Percentiles rank a stretch among this genome's conserved stretches.
Conservation (phyloP, 805 yeast genomes). For the Pichia occidentalis region DNA sequence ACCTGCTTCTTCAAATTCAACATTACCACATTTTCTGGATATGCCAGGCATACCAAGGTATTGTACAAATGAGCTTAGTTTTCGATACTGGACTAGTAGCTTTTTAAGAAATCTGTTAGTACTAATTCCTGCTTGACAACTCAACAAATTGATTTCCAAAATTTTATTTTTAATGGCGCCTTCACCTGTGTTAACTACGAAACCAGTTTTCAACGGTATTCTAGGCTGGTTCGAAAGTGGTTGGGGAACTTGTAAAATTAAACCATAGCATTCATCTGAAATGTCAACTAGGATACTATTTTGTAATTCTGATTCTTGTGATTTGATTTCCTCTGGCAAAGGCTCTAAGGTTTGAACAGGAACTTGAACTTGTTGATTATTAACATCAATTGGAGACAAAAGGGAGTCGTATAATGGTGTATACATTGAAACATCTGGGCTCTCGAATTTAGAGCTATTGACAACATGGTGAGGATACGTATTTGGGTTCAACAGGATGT, state of each 20-base stretch:
- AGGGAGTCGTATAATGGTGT: conserved; percentile 26
- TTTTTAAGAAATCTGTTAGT: conserved; percentile 47
- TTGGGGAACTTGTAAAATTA: conserved; percentile 52
- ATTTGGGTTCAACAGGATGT: conserved; percentile 4
- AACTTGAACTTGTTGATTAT: conserved; percentile 8
- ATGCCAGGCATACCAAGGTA: conserved; percentile 13
- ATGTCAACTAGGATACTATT: conserved; percentile 38
- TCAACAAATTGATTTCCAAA: conserved; percentile 60
- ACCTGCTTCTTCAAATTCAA: conserved; percentile 31
- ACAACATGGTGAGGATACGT: conserved; percentile 4
- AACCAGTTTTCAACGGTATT: conserved; percentile 66
- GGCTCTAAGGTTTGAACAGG: conserved; percentile 9
- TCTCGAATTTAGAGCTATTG: conserved; percentile 20
- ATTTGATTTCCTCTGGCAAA: conserved; percentile 2
- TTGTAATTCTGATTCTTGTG: conserved; percentile 1
- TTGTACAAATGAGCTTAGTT: conserved; percentile 30
- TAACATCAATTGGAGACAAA: conserved; percentile 23
- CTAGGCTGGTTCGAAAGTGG: conserved; percentile 68
- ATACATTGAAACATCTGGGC: conserved; percentile 24
- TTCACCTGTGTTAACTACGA: conserved; percentile 39
- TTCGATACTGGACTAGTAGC: conserved; percentile 55
- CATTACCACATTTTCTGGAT: conserved; percentile 21
- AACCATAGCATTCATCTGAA: conserved; percentile 46
- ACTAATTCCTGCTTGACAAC: conserved; percentile 66
- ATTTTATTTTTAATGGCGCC: conserved; percentile 21